Evolutionary conservation across 1,284 basidiomycete genomes (phyloP), one percentile per base, ranked within the genome.

Genomic region (Marasmius sp.): DNA sequence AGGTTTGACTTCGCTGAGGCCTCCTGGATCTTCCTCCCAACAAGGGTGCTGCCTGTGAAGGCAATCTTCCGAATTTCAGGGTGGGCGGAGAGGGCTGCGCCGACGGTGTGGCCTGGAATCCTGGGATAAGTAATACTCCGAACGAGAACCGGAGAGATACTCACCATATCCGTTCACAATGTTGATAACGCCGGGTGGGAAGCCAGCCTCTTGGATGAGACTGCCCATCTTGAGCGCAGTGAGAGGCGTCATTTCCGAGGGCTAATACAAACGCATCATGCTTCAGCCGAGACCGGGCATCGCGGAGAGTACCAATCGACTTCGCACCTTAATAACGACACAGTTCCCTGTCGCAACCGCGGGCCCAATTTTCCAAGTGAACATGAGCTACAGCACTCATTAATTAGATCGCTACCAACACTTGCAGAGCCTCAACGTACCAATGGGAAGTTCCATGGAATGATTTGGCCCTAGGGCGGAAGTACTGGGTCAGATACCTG

Each of bases 161-260:
- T 53, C 34, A 47, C 70, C 90, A 77, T 87, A 89, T 41, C 88
- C 85, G 65, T 78, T 79, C 61, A 89, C 72, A 69, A 91, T 77
- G 79, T 92, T 91, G 73, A 92, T 78, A 60, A 57, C 59, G 36
- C 37, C 52, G 11, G 52, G 52, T 37, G 52, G 52, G 20, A 54
- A 54, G 9, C 52, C 52, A 14, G 52, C 52, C 20, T 54, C 52
- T n/a, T 54, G 36, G 16, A 54, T n/a, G 7, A 54, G 33, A 6
- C 52, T 36, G 6, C 34, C 52, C 18, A 54, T 11, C 52, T 54
- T 54, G 36, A 54, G 52, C 9, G 52, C 52, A 10, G 52, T 54
- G 27, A 54, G 34, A 9, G 52, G 52, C 1, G 52, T 54, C 18
- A 54, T 37, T 37, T 54, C 52, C n/a, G 34, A 37, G 16, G 52